Base-by-base conservation (phyloP, 2,329 filamentous ascomycete genomes). In the Claviceps maximensis region DNA sequence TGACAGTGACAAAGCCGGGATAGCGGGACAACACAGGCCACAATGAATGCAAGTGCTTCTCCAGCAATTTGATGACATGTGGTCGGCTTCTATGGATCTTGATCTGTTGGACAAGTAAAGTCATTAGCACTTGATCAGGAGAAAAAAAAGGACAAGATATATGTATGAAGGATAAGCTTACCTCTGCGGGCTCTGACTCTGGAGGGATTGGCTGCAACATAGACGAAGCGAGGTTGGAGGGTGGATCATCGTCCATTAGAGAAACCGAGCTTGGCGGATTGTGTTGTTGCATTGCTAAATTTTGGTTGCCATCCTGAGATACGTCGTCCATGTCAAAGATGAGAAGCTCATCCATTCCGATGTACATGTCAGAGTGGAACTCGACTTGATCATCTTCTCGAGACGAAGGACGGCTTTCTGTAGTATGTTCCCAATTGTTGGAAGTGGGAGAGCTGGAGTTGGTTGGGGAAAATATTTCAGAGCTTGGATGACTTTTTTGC, bases 1-100 rank as follows among this genome's bases (percentile, higher is more conserved):
- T 55, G 9, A 67, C 44, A 6, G 53, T 56, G 15, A 65, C 38
- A 8, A 52, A 49, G 1, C 65, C 65, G 7, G 65, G 61, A 0
- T 54, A 55, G 8, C 59, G 38, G 47, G 59, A 57, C 17, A 67
- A 46, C 7, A 62, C 31, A 7, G 52, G 50, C 2, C 61, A 45
- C 19, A 63, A 31, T 1, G 56, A 48, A 7, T 49, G 58, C 38
- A 51, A 53, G 48, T 10, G 4, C 31, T 50, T 61, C 54, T 10
- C 56, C 42, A 53, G 4, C 17, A 56, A 23, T 7, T 49, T 46
- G 4, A 61, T 15, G 17, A 59, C 47, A 33, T 56, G 54, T 9
- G 31, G 57, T 38, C 53, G 57, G 45, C 25, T 41, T 31, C 19
- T 19, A 23, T 44, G 36, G 17, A 19, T n/a, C 10, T 40, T 48